Percentiles rank a stretch among this genome's conserved stretches.
Conservation (phyloP, 768 basidiomycete species). For the Mrakia frigida region DNA sequence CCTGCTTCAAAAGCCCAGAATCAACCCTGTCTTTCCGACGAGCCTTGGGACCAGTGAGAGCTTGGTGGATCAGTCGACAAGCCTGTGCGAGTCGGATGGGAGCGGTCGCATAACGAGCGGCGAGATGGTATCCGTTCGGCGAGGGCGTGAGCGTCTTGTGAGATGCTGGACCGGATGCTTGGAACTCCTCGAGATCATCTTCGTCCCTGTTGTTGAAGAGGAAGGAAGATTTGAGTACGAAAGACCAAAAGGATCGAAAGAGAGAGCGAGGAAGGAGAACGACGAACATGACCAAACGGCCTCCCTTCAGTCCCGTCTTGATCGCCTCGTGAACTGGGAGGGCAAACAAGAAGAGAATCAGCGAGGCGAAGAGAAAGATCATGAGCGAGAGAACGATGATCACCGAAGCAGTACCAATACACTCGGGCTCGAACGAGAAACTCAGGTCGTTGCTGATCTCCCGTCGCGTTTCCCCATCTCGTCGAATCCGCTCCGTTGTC, state of each 20-base stretch:
- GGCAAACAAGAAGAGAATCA: background rate
- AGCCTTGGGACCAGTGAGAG: slow-evolving; percentile 73
- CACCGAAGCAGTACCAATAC: slow-evolving; percentile 59
- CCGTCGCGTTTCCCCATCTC: slow-evolving; percentile 42
- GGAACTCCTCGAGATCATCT: slow-evolving; percentile 71
- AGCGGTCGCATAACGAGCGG: slow-evolving; percentile 34
- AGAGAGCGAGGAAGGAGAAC: background rate
- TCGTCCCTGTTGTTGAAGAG: slow-evolving; percentile 51
- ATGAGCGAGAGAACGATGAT: background rate
- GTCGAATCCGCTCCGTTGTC: slow-evolving; percentile 47
- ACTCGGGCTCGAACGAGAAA: slow-evolving; percentile 64
- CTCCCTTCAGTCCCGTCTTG: slow-evolving; percentile 73
- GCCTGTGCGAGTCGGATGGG: slow-evolving; percentile 43
- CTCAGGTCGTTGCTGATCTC: slow-evolving; percentile 35
- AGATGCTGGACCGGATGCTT: slow-evolving; percentile 48
- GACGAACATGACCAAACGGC: slow-evolving; percentile 70
- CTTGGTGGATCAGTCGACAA: slow-evolving; percentile 70
- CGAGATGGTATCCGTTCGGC: slow-evolving; percentile 28
- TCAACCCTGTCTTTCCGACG: slow-evolving; percentile 58
- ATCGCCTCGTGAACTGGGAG: slow-evolving; percentile 47
- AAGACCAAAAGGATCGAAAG: background rate
- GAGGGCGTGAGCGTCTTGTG: slow-evolving; percentile 1
- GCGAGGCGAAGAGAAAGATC: background rate
- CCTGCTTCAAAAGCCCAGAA: slow-evolving; percentile 60
- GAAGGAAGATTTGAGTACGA: too few species aligned